phyloP scores from a whole-genome alignment of 441 rosid species.

The Melastoma candidum region DNA sequence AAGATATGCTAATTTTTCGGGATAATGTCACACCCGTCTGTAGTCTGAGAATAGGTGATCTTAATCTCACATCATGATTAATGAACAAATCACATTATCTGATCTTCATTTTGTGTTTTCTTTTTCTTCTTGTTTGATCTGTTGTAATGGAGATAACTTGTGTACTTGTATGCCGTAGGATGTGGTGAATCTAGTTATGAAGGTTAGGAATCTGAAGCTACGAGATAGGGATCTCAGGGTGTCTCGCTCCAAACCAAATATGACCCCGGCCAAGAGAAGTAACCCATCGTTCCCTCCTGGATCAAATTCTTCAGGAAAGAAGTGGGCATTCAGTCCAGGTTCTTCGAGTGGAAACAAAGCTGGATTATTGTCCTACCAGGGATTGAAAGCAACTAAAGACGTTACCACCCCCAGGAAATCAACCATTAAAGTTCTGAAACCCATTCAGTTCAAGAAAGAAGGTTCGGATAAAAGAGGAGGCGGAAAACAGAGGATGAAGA shows the following conservation, averaged over 20 bases:
- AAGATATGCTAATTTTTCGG: not conserved
- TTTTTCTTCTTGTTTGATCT: not conserved
- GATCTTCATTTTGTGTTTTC: no score
- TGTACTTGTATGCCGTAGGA: constrained; percentile 40
- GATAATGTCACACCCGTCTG: no score
- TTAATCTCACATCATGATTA: no score
- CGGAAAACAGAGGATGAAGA: constrained; percentile 27
- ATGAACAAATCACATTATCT: no score
- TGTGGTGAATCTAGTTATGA: constrained; percentile 56
- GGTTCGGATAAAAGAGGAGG: constrained; percentile 24
- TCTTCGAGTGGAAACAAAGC: constrained; percentile 26
- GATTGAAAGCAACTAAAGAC: constrained; percentile 60
- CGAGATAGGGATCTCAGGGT: constrained; percentile 68
- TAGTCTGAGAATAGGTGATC: no score
- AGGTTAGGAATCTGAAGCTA: constrained; percentile 56
- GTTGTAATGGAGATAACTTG: not conserved
- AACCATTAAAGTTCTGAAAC: constrained; percentile 23
- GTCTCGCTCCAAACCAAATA: constrained; percentile 44
- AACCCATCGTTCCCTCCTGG: constrained; percentile 24
- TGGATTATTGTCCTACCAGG: constrained; percentile 56
- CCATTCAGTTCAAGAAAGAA: constrained; percentile 24
- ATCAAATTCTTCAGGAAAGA: constrained; percentile 33
- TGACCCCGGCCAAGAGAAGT: constrained; percentile 65
- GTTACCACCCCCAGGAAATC: constrained; percentile 41
- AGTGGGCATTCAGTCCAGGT: constrained; percentile 28